phyloP scores from a whole-genome alignment of 2,329 filamentous ascomycete genomes.

The Sordariomycetes sp. region DNA sequence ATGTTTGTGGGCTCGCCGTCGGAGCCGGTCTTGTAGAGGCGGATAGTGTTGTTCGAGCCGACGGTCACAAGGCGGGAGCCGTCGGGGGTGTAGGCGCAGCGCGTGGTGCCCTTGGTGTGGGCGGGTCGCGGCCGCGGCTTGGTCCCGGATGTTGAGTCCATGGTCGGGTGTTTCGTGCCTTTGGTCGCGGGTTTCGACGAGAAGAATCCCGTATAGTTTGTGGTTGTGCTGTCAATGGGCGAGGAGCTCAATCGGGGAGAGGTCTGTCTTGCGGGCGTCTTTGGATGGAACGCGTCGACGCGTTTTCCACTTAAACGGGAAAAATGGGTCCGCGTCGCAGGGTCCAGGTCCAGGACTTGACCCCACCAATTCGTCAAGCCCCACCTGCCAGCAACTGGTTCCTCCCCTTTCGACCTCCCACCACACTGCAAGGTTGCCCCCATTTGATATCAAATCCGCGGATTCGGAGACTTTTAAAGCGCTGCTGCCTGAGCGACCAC shows the following conservation, averaged over 20 bases:
- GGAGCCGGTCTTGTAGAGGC: conserved; percentile 83
- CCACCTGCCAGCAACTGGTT: neutral
- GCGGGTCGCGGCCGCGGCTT: conserved; percentile 56
- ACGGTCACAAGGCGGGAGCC: conserved; percentile 81
- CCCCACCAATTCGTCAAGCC: neutral
- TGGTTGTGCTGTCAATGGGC: neutral
- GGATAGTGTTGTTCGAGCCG: conserved; percentile 86
- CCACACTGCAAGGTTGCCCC: no score
- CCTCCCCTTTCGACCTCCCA: neutral
- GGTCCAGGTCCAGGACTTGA: neutral
- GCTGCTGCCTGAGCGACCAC: neutral
- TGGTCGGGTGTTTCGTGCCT: neutral
- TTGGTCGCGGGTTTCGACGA: neutral
- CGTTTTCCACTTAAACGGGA: conserved; percentile 1
- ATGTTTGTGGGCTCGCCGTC: conserved; percentile 89
- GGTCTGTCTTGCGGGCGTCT: neutral
- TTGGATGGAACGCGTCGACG: conserved; percentile 1
- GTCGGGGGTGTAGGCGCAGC: conserved; percentile 80
- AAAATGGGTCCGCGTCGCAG: neutral
- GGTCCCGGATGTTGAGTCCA: conserved; percentile 19
- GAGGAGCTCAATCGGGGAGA: neutral
- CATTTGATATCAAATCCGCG: no score
- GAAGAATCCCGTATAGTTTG: neutral
- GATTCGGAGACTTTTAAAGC: neutral
- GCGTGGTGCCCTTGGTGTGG: conserved; percentile 78